Percentiles rank a stretch among this genome's conserved stretches.
phyloP scores from a whole-genome alignment of 2,329 filamentous ascomycete genomes.

The Ilyonectria robusta region DNA sequence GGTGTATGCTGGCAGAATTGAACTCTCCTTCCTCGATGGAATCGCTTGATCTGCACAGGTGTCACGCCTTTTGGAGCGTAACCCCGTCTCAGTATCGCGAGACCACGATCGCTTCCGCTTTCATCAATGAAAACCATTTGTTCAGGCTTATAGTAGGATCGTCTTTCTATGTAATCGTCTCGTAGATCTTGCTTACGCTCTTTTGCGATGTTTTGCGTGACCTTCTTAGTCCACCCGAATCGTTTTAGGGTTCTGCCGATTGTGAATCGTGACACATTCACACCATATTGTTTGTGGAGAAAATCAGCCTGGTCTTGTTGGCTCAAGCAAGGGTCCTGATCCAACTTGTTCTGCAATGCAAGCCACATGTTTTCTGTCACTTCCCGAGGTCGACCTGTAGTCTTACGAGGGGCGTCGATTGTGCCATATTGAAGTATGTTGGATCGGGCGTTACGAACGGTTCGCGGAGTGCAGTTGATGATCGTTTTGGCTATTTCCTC shows the following conservation, averaged over 20 bases:
- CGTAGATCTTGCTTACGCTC: conserved; percentile 47
- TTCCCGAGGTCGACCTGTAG: conserved; percentile 9
- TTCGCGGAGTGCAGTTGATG: too few relatives aligned
- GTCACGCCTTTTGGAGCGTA: conserved; percentile 35
- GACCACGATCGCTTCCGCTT: conserved; percentile 31
- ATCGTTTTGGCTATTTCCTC: too few relatives aligned
- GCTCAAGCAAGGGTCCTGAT: conserved; percentile 3
- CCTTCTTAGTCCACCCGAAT: neutral
- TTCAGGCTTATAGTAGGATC: conserved; percentile 29
- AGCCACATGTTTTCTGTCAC: conserved; percentile 17
- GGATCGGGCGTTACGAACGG: neutral
- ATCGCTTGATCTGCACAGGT: conserved; percentile 31
- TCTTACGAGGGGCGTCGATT: conserved; percentile 6
- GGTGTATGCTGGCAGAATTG: conserved; percentile 34
- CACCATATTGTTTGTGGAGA: neutral
- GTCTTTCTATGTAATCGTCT: conserved; percentile 34
- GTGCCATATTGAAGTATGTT: conserved; percentile 13
- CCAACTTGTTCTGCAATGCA: conserved; percentile 4
- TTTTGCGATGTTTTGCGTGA: conserved; percentile 5
- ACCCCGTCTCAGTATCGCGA: conserved; percentile 31
- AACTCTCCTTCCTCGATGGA: conserved; percentile 34
- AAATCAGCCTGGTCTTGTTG: conserved; percentile 14
- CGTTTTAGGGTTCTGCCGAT: neutral
- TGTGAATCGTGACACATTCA: neutral
- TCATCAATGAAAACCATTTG: conserved; percentile 35